Evolutionary conservation across 192 early-diverging fungal species (phyloP).

Genomic region (Phycomyces blakesleeanus): DNA sequence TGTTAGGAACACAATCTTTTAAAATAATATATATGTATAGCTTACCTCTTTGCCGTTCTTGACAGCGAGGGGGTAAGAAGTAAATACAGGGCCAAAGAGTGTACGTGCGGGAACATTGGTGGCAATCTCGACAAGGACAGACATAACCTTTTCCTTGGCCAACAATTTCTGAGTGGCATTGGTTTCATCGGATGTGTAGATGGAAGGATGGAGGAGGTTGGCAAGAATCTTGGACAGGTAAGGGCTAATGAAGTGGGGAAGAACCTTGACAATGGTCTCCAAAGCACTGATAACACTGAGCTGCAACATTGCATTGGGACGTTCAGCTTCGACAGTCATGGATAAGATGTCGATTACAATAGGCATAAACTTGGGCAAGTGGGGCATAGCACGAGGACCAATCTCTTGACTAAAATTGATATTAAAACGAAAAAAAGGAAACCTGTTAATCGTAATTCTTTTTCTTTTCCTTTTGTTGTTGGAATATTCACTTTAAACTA

Average conservation of each 20-base stretch:
- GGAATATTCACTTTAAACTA: too few species aligned
- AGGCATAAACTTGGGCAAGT: conserved; percentile 83
- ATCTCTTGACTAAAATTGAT: conserved; percentile 51
- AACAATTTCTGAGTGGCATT: conserved; percentile 39
- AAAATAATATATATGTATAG: conserved; percentile 3
- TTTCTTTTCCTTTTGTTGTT: too few species aligned
- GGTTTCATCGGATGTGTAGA: conserved; percentile 32
- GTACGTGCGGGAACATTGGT: conserved; percentile 58
- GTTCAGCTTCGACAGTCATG: conserved; percentile 39
- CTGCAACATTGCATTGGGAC: conserved; percentile 46
- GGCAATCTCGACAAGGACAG: conserved; percentile 49
- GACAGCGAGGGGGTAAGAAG: conserved; percentile 42
- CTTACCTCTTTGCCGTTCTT: conserved; percentile 53
- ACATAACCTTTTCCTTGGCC: conserved; percentile 35
- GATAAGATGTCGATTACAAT: conserved; percentile 58
- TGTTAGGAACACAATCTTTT: neutral
- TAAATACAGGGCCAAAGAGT: conserved; percentile 59
- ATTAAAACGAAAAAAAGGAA: neutral
- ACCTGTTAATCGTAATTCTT: conserved; percentile 6
- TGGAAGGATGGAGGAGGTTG: conserved; percentile 49
- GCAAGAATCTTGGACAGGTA: conserved; percentile 61
- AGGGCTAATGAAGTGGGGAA: conserved; percentile 76
- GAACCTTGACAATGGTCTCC: conserved; percentile 51
- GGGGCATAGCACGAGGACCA: conserved; percentile 73
- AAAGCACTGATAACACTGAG: conserved; percentile 52